Evolutionary conservation across 2,329 filamentous ascomycete species (phyloP).

Genomic region (Whalleya microplaca): DNA sequence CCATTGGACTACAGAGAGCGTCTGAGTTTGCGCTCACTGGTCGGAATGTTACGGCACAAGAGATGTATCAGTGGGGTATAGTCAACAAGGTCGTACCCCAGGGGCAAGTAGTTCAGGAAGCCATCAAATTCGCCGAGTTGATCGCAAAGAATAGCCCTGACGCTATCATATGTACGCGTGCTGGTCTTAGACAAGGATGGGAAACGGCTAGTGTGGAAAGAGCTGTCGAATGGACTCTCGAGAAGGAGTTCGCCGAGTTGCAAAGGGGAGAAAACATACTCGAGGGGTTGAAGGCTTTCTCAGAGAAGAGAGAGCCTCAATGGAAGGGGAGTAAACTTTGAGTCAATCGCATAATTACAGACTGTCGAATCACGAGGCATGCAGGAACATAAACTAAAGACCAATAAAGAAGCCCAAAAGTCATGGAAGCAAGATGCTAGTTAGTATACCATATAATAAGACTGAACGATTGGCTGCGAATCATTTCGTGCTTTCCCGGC

Average conservation of each 20-base stretch:
- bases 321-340: slow-evolving; percentile 35
- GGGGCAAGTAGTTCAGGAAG: slow-evolving; percentile 68
- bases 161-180: slow-evolving; percentile 33
- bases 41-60: slow-evolving; percentile 29
- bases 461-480: neutral
- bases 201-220: slow-evolving; percentile 34
- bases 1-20: slow-evolving; percentile 28
- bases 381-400: neutral
- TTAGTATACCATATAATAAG: neutral
- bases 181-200: slow-evolving; percentile 31
- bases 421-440: neutral
- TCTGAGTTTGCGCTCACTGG: slow-evolving; percentile 32
- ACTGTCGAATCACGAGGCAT: neutral
- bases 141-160: slow-evolving; percentile 33
- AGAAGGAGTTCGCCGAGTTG: slow-evolving; percentile 37
- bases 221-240: slow-evolving; percentile 31
- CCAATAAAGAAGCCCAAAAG: neutral
- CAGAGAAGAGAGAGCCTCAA: slow-evolving; percentile 34
- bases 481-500: neutral
- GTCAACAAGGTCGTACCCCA: slow-evolving; percentile 32
- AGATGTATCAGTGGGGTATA: slow-evolving; percentile 30
- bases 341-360: neutral
- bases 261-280: slow-evolving; percentile 36
- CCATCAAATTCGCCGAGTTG: slow-evolving; percentile 73
- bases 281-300: slow-evolving; percentile 35